phyloP scores from a whole-genome alignment of 257 asterid genomes.

The Vinca minor region DNA sequence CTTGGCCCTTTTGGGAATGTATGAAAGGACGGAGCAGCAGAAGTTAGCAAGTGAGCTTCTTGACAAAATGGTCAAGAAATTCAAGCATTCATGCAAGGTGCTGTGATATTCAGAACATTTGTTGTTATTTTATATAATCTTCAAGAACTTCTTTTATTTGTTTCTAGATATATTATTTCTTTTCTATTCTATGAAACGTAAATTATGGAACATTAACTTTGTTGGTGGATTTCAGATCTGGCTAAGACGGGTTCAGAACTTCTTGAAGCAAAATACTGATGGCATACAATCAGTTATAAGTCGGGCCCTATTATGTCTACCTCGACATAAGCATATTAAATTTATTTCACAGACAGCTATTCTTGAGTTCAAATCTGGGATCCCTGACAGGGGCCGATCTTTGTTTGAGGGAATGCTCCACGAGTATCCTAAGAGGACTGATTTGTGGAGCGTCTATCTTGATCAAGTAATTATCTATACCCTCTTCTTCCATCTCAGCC shows the following conservation, averaged over 20 bases:
- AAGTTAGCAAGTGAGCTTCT: slow-evolving; percentile 65
- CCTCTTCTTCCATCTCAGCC: no score
- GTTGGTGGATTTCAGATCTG: slow-evolving; percentile 57
- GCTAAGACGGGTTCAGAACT: slow-evolving; percentile 55
- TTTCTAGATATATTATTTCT: not conserved
- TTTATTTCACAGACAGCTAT: slow-evolving; percentile 78
- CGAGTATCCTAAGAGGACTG: slow-evolving; percentile 90
- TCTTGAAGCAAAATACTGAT: slow-evolving; percentile 48
- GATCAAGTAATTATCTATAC: slow-evolving; percentile 63
- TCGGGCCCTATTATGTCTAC: slow-evolving; percentile 69
- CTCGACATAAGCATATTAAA: slow-evolving; percentile 69
- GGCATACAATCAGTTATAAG: slow-evolving; percentile 54
- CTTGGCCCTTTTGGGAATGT: slow-evolving; percentile 70
- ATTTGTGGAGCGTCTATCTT: slow-evolving; percentile 84
- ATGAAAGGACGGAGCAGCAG: slow-evolving; percentile 68
- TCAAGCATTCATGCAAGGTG: slow-evolving; percentile 87
- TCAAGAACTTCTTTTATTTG: not conserved
- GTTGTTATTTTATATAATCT: not conserved
- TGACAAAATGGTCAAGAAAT: slow-evolving; percentile 69
- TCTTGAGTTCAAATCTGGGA: slow-evolving; percentile 76
- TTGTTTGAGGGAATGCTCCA: slow-evolving; percentile 75
- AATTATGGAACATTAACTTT: not conserved
- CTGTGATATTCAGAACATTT: not conserved
- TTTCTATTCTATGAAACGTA: not conserved
- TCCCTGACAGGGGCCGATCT: slow-evolving; percentile 88